These are phyloP conservation scores for Saitozyma sp. DNA, from an alignment of 768 basidiomycete species.

Conservation along the genomic window DNA sequence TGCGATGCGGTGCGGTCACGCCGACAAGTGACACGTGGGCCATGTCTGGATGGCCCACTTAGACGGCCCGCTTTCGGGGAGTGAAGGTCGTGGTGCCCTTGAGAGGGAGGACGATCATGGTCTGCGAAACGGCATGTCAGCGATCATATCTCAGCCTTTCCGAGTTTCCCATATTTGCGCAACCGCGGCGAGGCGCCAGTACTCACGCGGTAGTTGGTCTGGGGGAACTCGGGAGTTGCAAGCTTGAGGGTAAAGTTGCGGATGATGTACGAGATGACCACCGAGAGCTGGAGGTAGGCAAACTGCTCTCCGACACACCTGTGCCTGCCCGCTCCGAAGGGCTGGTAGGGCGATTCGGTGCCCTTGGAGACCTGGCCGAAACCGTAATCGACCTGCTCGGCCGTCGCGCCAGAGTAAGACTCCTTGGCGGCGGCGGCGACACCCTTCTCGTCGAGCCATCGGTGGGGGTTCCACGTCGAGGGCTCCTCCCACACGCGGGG, in stretches of 20 bases:
- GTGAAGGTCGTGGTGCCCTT: constrained; percentile 41
- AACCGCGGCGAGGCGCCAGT: background rate
- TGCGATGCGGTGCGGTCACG: too few species aligned
- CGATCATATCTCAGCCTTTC: background rate
- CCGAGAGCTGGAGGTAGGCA: constrained; percentile 89
- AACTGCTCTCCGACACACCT: constrained; percentile 65
- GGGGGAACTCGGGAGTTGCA: constrained; percentile 65
- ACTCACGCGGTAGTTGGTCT: constrained; percentile 86
- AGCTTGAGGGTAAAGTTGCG: constrained; percentile 74
- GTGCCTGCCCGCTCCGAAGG: constrained; percentile 95
- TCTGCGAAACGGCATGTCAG: constrained; percentile 56
- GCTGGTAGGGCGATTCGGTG: constrained; percentile 92
- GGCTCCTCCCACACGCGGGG: constrained; percentile 76
- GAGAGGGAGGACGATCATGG: constrained; percentile 85
- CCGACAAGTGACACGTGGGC: too few species aligned
- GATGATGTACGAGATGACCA: constrained; percentile 74
- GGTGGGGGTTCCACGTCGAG: constrained; percentile 69
- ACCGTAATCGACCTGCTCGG: constrained; percentile 93
- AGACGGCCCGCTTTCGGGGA: constrained; percentile 27
- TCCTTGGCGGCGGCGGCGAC: constrained; percentile 75
- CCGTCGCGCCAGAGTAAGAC: constrained; percentile 61
- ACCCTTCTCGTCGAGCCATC: constrained; percentile 85
- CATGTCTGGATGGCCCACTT: background rate
- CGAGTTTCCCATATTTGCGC: background rate
- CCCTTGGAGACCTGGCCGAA: constrained; percentile 95